Conservation (phyloP, 2,329 filamentous ascomycete species). For the Talaromyces amestolkiae region DNA sequence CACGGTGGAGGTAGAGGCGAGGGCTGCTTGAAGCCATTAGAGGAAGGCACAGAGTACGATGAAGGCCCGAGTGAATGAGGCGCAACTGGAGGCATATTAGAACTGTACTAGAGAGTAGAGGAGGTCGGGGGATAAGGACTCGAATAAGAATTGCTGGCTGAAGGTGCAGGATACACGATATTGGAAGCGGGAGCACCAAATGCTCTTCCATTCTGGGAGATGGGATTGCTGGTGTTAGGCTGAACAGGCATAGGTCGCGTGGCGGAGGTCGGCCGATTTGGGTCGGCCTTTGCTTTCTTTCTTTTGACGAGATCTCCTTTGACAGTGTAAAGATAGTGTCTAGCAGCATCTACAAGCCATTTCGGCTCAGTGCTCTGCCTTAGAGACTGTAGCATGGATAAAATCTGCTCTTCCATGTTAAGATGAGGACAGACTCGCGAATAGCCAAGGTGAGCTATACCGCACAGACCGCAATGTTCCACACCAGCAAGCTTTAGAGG, state of each 20-base stretch:
- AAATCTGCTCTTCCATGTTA: conserved; percentile 60
- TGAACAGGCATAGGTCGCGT: not conserved
- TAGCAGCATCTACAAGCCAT: conserved; percentile 54
- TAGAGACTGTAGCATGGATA: conserved; percentile 62
- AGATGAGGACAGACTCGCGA: conserved; percentile 61
- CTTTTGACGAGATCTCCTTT: conserved; percentile 57
- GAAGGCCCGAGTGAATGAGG: not conserved
- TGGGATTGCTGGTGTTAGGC: not conserved
- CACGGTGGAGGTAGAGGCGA: not conserved
- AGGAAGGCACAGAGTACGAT: not conserved
- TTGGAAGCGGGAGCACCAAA: not conserved
- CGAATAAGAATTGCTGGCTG: not conserved
- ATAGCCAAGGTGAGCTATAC: conserved; percentile 59
- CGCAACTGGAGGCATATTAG: not conserved
- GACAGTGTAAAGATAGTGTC: conserved; percentile 57
- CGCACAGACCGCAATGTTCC: conserved; percentile 64
- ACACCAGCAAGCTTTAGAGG: conserved; percentile 58
- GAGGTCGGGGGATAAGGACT: not conserved
- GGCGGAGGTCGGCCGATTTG: not conserved
- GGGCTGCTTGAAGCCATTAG: not conserved
- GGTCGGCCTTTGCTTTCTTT: conserved; percentile 32
- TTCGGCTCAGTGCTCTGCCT: conserved; percentile 57
- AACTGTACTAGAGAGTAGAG: not conserved
- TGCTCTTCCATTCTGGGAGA: not conserved
- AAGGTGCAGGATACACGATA: not conserved